Evolutionary conservation across 805 yeast genomes (phyloP).

Genomic region (Brettanomyces anomalus): DNA sequence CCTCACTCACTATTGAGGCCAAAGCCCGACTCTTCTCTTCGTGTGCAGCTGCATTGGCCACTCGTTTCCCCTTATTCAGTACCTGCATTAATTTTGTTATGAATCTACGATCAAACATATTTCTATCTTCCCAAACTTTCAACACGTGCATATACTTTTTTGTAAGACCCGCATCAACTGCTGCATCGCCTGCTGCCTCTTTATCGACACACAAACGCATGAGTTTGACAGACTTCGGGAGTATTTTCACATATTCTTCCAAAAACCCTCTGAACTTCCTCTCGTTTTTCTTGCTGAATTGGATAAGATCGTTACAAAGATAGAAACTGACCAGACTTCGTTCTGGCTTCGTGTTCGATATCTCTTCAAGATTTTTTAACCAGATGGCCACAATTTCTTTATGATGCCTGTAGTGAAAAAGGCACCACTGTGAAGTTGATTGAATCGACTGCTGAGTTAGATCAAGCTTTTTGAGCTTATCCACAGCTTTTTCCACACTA

Average conservation of each 20-base stretch:
- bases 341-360: constrained; percentile 30
- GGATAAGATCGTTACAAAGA: constrained; percentile 74
- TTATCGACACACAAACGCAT: constrained; percentile 10
- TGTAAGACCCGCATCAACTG: constrained; percentile 20
- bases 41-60: neutral
- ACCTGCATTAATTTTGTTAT: constrained; percentile 9
- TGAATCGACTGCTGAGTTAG: constrained; percentile 70
- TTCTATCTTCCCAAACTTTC: constrained; percentile 49
- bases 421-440: constrained; percentile 60
- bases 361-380: constrained; percentile 8
- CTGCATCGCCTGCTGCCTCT: constrained; percentile 2
- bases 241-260: constrained; percentile 42
- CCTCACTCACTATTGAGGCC: neutral
- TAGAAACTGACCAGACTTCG: constrained; percentile 40
- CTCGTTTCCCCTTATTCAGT: neutral
- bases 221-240: constrained; percentile 32
- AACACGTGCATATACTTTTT: constrained; percentile 42
- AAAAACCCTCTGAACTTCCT: constrained; percentile 43
- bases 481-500: constrained; percentile 38
- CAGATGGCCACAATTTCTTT: constrained; percentile 29
- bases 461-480: constrained; percentile 37
- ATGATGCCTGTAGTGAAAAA: constrained; percentile 58
- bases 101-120: constrained; percentile 28
- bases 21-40: neutral
- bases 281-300: constrained; percentile 59